These are phyloP conservation scores for Hysterium pulicare DNA, from an alignment of 2,329 filamentous ascomycete genomes.

Conservation along the genomic window DNA sequence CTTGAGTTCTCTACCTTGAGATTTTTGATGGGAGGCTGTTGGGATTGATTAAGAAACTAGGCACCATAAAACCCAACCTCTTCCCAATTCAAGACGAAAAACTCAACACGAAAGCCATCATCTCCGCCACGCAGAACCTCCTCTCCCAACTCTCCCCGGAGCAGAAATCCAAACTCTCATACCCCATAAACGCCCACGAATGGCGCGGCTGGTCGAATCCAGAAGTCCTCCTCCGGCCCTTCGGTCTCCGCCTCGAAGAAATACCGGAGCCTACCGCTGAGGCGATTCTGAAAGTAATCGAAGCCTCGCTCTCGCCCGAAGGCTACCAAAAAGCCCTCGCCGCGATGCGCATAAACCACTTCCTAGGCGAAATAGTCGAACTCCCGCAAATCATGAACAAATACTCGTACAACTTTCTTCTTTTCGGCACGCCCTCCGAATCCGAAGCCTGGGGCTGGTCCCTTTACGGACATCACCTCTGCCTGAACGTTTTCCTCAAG, in stretches of 20 bases:
- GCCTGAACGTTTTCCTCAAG: conserved; percentile 67
- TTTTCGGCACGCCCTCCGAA: conserved; percentile 63
- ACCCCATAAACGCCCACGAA: conserved; percentile 66
- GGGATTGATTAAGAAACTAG: conserved; percentile 26
- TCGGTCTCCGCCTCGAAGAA: conserved; percentile 69
- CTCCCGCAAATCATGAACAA: conserved; percentile 66
- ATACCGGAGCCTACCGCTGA: conserved; percentile 33
- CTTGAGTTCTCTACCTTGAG: background rate
- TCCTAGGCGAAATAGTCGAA: conserved; percentile 66
- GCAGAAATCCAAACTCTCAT: conserved; percentile 49
- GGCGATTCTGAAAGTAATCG: conserved; percentile 55
- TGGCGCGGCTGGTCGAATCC: conserved; percentile 73
- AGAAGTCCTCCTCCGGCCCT: conserved; percentile 66
- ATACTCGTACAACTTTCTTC: conserved; percentile 70
- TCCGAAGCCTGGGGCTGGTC: conserved; percentile 66
- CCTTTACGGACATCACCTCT: conserved; percentile 77
- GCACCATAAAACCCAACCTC: conserved; percentile 51
- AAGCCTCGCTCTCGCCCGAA: conserved; percentile 61
- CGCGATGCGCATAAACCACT: conserved; percentile 73
- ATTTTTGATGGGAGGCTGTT: background rate
- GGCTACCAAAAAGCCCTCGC: conserved; percentile 67
- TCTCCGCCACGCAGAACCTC: conserved; percentile 48
- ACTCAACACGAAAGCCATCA: conserved; percentile 57
- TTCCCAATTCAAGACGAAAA: conserved; percentile 63
- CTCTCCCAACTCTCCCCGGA: conserved; percentile 46